These are phyloP conservation scores for Pistacia integerrima DNA, from an alignment of 345 rosid genomes.

Conservation along the genomic window DNA sequence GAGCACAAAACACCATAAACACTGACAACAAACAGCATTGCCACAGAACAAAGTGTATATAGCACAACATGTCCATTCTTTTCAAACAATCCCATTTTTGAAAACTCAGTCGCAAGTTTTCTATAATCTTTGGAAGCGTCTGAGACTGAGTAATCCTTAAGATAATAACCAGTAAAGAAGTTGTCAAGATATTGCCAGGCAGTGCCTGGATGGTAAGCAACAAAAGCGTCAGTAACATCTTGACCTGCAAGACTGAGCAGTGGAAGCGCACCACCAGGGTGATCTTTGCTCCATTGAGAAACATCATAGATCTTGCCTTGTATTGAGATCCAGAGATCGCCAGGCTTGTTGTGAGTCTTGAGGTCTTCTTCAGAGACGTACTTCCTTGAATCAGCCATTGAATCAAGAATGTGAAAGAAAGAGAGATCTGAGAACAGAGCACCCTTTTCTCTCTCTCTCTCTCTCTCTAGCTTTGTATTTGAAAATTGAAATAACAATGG, in stretches of 20 bases:
- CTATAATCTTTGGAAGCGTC: slow-evolving; percentile 51
- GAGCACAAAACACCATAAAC: slow-evolving; percentile 42
- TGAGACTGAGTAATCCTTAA: slow-evolving; percentile 44
- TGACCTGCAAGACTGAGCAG: slow-evolving; percentile 51
- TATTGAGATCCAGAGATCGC: slow-evolving; percentile 60
- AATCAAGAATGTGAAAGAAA: not conserved
- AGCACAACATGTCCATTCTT: slow-evolving; percentile 40
- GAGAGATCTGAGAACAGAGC: slow-evolving; percentile 21
- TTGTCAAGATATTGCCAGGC: slow-evolving; percentile 52
- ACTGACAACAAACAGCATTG: slow-evolving; percentile 30
- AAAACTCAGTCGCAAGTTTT: slow-evolving; percentile 40
- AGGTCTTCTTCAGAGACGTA: slow-evolving; percentile 43
- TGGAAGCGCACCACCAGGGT: slow-evolving; percentile 52
- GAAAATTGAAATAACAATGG: not conserved
- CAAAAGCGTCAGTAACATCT: slow-evolving; percentile 57
- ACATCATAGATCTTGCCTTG: slow-evolving; percentile 60
- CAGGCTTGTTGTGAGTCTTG: slow-evolving; percentile 35
- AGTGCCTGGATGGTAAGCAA: slow-evolving; percentile 50
- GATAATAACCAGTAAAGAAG: slow-evolving; percentile 52
- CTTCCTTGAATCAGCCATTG: slow-evolving; percentile 44
- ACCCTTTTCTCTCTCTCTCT: not conserved
- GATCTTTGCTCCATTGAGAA: slow-evolving; percentile 42
- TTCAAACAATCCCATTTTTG: slow-evolving; percentile 52
- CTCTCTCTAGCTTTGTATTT: not conserved
- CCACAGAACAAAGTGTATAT: slow-evolving; percentile 24